Evolutionary conservation across 345 rosid genomes (phyloP), one percentile per base, ranked within the genome.

Genomic region (Mercurialis annua): DNA sequence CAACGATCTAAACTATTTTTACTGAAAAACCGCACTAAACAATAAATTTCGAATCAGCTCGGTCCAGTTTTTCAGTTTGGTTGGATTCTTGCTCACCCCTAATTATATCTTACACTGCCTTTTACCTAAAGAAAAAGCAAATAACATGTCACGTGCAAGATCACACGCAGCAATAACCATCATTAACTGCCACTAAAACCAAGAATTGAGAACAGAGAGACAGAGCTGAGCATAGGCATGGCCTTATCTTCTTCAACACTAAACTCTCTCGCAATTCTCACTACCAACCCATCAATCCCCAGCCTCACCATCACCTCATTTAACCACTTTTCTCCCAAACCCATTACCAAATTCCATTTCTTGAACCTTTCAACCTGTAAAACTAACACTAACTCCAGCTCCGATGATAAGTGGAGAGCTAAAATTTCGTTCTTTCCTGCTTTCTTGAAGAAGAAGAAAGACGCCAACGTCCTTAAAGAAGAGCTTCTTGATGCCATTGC

Each of bases 391-490:
- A 44, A 24, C 52, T 58, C n/a, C 29, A 56, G 42, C 51, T 27
- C 67, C 67, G 72, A 75, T 62, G 72, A 75, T 62, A 79, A 80
- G 58, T 84, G 82, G 84, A 81, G 82, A 65, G 82, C 87, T 64
- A 74, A 66, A 1, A 81, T 87, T 60, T 85, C 96, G 34, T 92
- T 92, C 75, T 90, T 88, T 71, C 93, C 95, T 0, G 83, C 87
- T 61, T 92, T 92, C 77, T 76, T 90, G 68, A 86, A 79, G 10
- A 86, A 82, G 59, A 83, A 85, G 27, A 82, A 86, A 66, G 85
- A 81, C 14, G 83, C 82, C 29, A 77, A 81, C 70, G 74, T 70
- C 59, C 85, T 88, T 20, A 90, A 92, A 52, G 87, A 87, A 65
- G 83, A 90, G 56, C 92, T 88, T 44, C 86, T 90, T 9, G 85